Evolutionary conservation across 257 asterid genomes (phyloP), one percentile per base, ranked within the genome.

Genomic region (Salvia splendens): DNA sequence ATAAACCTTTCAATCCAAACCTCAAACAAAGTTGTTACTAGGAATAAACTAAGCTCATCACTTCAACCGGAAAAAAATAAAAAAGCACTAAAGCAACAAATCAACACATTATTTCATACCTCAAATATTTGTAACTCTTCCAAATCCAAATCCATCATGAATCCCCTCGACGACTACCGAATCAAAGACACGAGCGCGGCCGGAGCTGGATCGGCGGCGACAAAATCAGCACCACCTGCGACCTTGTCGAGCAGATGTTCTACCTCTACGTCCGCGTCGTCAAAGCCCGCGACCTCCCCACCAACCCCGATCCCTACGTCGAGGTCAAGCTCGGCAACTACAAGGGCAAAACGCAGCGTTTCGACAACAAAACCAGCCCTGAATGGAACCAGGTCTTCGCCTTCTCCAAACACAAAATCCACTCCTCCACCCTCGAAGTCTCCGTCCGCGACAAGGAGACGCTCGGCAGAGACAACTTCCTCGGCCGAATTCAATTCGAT

Each of bases 211-310:
- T 82, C 12, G 79, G 82, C 41, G 77, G 84, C 10, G 95, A 87
- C 24, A 74, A 86, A 65, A 73, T 77, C 70, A 69, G 85, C 3
- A 84, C 88, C 75, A 84, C 97, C 4, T 90, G 87, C 71, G 97
- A 90, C 70, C 95, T 90, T 30, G 97, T 90, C n/a, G 97, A 90
- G 30, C 93, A 90, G 75, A 86, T 83, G 92, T 70, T 84, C 53
- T 88, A 84, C 60, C 89, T 90, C 4, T 90, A 86, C 54, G 96
- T 90, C 20, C 89, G 92, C 17, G 97, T 90, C 2, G 95, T 84
- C 9, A 90, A 79, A 58, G 97, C 91, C 17, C 81, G 80, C 8
- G 86, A 84, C 64, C 81, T 90, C 5, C 89, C 89, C 0, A 67
- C 88, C 0, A 85, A 81, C 69, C 75, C 90, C 38, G 95, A 89